A percentile compares a stretch with the other conserved stretches of the same genome.
Conservation (phyloP, 495 filamentous ascomycete species). For the Lasiosphaeria ovina region DNA sequence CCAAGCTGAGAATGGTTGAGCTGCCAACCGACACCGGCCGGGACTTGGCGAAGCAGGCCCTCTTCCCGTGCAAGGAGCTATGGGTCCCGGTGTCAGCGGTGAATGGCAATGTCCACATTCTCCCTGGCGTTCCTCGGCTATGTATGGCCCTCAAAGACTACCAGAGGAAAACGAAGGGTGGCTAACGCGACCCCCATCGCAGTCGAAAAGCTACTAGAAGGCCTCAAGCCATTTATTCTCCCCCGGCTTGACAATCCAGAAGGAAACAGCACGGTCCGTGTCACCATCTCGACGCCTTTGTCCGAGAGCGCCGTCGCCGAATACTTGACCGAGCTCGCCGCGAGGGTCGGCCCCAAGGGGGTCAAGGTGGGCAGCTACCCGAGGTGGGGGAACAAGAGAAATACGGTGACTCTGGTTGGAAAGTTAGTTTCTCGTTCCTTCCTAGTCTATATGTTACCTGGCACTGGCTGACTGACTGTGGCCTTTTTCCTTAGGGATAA, state of each 20-base stretch:
- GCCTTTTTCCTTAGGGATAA: constrained; percentile 34
- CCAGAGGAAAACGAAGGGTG: not conserved
- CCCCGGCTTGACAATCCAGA: constrained; percentile 73
- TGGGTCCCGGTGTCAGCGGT: constrained; percentile 90
- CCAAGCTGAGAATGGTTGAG: constrained; percentile 85
- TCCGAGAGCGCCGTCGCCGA: constrained; percentile 79
- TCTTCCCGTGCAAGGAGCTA: constrained; percentile 76
- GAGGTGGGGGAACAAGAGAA: constrained; percentile 80
- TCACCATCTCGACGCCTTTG: constrained; percentile 82
- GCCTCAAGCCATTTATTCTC: constrained; percentile 66
- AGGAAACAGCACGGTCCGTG: constrained; percentile 71
- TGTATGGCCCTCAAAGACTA: constrained; percentile 41
- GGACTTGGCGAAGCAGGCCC: constrained; percentile 59
- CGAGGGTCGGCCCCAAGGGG: constrained; percentile 63
- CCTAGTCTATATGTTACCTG: not conserved
- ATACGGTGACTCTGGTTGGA: constrained; percentile 91
- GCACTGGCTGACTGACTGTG: constrained; percentile 7
- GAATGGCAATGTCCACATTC: constrained; percentile 89
- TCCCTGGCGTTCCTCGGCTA: constrained; percentile 83
- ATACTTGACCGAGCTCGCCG: constrained; percentile 77
- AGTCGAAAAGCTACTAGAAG: constrained; percentile 71
- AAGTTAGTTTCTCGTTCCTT: constrained; percentile 31
- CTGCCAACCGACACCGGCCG: constrained; percentile 69
- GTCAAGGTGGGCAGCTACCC: constrained; percentile 98
- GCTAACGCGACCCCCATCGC: not conserved